Conservation (phyloP, 208 protist genomes). For the Lotmaria passim region DNA sequence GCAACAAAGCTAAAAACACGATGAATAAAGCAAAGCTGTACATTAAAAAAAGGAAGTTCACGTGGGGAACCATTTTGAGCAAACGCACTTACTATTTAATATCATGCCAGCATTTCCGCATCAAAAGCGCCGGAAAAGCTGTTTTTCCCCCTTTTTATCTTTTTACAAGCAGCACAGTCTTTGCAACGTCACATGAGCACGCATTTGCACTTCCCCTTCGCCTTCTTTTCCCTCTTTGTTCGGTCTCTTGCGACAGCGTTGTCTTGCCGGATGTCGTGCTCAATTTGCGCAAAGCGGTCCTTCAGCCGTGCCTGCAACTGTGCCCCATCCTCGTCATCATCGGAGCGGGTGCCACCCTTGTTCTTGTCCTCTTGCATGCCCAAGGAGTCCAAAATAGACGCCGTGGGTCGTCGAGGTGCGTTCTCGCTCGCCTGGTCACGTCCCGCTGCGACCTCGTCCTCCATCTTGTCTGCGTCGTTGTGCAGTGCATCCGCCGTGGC, state of each 20-base stretch:
- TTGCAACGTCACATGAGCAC: slow-evolving; percentile 9
- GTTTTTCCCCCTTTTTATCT: too few relatives aligned
- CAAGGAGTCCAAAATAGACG: slow-evolving; percentile 1
- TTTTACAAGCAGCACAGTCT: too few relatives aligned
- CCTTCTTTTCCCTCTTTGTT: slow-evolving; percentile 24
- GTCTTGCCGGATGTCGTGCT: slow-evolving; percentile 22
- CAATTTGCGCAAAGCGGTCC: slow-evolving; percentile 31
- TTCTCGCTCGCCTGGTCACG: background rate
- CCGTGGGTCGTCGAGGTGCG: background rate
- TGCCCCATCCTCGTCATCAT: slow-evolving; percentile 30
- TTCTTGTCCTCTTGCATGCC: background rate
- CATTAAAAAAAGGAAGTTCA: too few relatives aligned
- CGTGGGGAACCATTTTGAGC: too few relatives aligned
- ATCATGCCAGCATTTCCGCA: too few relatives aligned
- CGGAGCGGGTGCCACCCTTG: background rate
- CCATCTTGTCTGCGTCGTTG: slow-evolving; percentile 5
- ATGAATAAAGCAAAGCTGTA: too few relatives aligned
- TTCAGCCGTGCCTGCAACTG: slow-evolving; percentile 23
- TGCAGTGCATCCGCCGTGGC: background rate
- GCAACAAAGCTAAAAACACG: too few relatives aligned
- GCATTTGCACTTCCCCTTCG: slow-evolving; percentile 28
- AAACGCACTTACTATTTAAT: too few relatives aligned
- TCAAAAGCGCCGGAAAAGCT: too few relatives aligned
- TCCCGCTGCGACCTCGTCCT: background rate
- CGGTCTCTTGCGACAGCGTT: slow-evolving; percentile 7